These are phyloP conservation scores for Malbranchea zuffiana DNA, from an alignment of 2,329 filamentous ascomycete species.

Conservation along the genomic window DNA sequence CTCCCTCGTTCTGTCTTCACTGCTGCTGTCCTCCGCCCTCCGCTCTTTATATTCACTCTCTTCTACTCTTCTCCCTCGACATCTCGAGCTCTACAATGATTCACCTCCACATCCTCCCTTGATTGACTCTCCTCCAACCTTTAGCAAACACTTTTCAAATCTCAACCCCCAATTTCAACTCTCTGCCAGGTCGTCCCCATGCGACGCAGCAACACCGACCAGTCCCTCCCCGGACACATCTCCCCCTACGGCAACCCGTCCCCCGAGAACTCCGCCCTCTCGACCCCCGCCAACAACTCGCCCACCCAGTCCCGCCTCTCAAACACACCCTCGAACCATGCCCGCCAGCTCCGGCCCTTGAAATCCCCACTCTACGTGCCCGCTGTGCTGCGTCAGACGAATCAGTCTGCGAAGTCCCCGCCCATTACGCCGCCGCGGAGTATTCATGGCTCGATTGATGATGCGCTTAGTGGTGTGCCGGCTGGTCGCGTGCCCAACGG, in stretches of 20 bases:
- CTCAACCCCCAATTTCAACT: neutral
- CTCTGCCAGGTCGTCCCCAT: conserved; percentile 1
- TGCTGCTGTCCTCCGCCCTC: neutral
- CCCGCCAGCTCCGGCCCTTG: conserved; percentile 47
- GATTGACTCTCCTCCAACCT: neutral
- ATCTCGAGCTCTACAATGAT: neutral
- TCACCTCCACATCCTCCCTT: neutral
- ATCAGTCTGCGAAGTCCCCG: conserved; percentile 38
- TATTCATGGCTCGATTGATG: conserved; percentile 45
- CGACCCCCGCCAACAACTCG: conserved; percentile 44
- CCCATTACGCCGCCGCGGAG: conserved; percentile 42
- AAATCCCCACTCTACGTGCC: conserved; percentile 54
- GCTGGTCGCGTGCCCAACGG: conserved; percentile 33
- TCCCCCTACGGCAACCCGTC: conserved; percentile 33
- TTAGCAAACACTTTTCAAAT: neutral
- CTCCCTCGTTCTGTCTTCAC: neutral
- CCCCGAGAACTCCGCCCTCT: conserved; percentile 38
- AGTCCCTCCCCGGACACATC: conserved; percentile 22
- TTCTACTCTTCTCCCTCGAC: neutral
- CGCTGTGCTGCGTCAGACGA: conserved; percentile 51
- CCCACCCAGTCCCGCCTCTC: conserved; percentile 41
- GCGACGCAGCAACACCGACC: conserved; percentile 9
- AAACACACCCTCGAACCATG: conserved; percentile 25
- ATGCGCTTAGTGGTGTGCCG: conserved; percentile 25
- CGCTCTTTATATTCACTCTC: neutral